Evolutionary conservation across 2,329 filamentous ascomycete species (phyloP).

Genomic region (Mycosphaerelloides madeirae): DNA sequence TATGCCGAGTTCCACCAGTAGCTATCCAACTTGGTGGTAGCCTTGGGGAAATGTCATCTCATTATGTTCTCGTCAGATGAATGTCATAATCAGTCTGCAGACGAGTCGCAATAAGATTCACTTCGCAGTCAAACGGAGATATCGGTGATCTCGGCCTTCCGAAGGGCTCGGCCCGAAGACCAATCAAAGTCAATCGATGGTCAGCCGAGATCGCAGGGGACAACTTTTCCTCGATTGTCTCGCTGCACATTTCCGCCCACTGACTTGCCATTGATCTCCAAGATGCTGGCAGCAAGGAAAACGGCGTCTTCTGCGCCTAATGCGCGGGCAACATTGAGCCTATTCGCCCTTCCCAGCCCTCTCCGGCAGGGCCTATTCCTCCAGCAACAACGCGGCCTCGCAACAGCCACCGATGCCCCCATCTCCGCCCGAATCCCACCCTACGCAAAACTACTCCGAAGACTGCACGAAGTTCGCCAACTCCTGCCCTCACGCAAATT

Average conservation of each 20-base stretch:
- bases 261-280: conserved; percentile 14
- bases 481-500: conserved; percentile 62
- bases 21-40: no score
- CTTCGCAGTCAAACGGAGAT: no score
- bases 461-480: conserved; percentile 68
- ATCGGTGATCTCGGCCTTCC: no score
- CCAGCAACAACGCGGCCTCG: conserved; percentile 26
- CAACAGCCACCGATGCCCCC: conserved; percentile 25
- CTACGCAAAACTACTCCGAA: conserved; percentile 75
- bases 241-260: neutral
- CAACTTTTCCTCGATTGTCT: neutral
- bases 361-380: conserved; percentile 22
- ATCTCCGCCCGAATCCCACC: conserved; percentile 62
- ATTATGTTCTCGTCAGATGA: no score
- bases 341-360: conserved; percentile 17
- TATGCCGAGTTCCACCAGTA: no score
- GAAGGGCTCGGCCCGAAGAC: no score
- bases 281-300: conserved; percentile 25
- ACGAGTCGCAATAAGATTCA: no score
- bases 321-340: conserved; percentile 5
- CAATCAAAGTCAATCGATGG: no score
- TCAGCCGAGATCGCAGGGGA: no score
- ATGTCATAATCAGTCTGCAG: no score
- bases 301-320: conserved; percentile 15
- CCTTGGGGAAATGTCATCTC: no score